Base-by-base conservation (phyloP, 1,284 basidiomycete species). In the Tilletia setariae region DNA sequence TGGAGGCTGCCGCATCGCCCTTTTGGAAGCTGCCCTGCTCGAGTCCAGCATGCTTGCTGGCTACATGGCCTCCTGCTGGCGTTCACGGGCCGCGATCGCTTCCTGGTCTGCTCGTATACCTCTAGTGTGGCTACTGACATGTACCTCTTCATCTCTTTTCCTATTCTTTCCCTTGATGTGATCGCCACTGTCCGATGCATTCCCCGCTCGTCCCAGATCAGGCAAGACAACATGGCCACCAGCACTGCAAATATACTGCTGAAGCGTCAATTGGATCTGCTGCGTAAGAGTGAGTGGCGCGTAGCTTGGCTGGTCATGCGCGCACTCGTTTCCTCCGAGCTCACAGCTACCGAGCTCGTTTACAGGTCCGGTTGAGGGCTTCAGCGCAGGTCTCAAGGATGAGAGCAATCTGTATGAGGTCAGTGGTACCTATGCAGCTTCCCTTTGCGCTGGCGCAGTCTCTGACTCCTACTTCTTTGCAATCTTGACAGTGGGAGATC, bases 351-450 rank as follows among this genome's bases (percentile, higher is more conserved):
- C 64, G n/a, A 25, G 32, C 67, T 25, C 42, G 35, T 43, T 11
- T 64, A 21, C 30, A 74, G 74, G 71, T 43, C 80, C 80, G 7
- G 80, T 82, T 42, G 80, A 82, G 47, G 80, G 80, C 64, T 82
- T 82, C 69, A 82, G 80, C 70, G 80, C 80, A 9, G 80, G 80
- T n/a, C 73, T 82, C 56, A 82, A 82, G 64, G 77, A 82, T 61
- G 80, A 82, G 49, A 77, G 71, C 76, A 82, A 82, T 53, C 70
- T 79, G 16, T 82, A 80, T 46, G 79, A 79, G 63, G 68, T 69
- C 47, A 32, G 69, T 49, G 30, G 6, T 23, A 6, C 19, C 16
- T n/a, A 16, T 49, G 46, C 46, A 3, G 19, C 46, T 49, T 4
- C 11, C 35, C 35, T 40, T 11, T 40, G 35, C 7, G 46, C 21